These are phyloP conservation scores for Zoysia japonica DNA, from an alignment of 176 grass and related monocot genomes.

Conservation along the genomic window DNA sequence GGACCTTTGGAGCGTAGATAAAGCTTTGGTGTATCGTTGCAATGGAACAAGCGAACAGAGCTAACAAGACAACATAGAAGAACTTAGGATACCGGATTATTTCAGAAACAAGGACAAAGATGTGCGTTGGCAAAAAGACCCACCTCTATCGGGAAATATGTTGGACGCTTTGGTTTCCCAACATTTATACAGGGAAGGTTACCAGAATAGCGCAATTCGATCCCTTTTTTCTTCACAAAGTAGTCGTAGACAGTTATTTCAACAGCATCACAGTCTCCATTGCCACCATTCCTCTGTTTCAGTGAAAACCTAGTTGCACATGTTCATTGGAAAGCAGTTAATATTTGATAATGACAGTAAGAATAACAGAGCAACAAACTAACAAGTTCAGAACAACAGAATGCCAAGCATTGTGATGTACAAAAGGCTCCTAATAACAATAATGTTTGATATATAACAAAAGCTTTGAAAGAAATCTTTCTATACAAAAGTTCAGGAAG, in stretches of 20 bases:
- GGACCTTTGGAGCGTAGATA: conserved; percentile 67
- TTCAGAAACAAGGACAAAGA: neutral
- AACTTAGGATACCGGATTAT: conserved; percentile 9
- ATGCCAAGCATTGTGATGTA: neutral
- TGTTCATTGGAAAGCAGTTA: conserved; percentile 24
- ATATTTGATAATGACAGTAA: neutral
- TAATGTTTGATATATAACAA: neutral
- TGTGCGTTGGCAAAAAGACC: conserved; percentile 6
- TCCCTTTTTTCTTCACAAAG: conserved; percentile 55
- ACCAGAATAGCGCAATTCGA: conserved; percentile 67
- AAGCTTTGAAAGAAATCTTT: conserved; percentile 7
- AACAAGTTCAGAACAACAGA: conserved; percentile 8
- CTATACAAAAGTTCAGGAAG: conserved; percentile 1
- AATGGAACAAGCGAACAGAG: conserved; percentile 66
- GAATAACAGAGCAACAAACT: neutral
- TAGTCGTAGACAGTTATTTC: conserved; percentile 77
- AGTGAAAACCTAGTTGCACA: conserved; percentile 52
- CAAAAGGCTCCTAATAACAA: conserved; percentile 14
- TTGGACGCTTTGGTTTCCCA: conserved; percentile 74
- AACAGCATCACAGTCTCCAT: conserved; percentile 36
- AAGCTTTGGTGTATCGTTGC: conserved; percentile 81
- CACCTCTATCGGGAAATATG: conserved; percentile 81
- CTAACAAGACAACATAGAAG: conserved; percentile 42
- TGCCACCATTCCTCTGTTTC: conserved; percentile 44
- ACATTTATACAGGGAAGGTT: conserved; percentile 74